These are phyloP conservation scores for Recurvomyces mirabilis DNA, from an alignment of 495 filamentous ascomycete genomes.

Conservation along the genomic window DNA sequence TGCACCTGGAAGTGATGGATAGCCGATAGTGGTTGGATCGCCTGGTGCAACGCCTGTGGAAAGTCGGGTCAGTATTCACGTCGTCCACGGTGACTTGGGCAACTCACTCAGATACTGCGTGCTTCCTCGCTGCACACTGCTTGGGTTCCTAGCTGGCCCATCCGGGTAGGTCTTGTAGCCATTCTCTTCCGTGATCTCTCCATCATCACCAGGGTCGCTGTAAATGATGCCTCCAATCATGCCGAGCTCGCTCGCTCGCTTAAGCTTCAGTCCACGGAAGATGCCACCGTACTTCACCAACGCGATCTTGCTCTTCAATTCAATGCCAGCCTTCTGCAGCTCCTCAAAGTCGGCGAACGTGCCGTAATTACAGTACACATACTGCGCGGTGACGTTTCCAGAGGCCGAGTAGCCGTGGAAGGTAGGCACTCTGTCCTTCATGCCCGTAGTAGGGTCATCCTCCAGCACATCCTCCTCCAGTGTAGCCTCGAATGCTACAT, in stretches of 20 bases:
- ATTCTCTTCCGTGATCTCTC: conserved; percentile 65
- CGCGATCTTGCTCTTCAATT: conserved; percentile 73
- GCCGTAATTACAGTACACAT: conserved; percentile 83
- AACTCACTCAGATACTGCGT: conserved; percentile 63
- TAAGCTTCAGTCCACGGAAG: conserved; percentile 87
- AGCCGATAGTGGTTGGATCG: conserved; percentile 81
- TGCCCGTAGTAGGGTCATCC: conserved; percentile 65
- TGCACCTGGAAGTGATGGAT: conserved; percentile 81
- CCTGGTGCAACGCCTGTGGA: conserved; percentile 45
- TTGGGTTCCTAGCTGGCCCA: conserved; percentile 78
- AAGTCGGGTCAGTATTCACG: conserved; percentile 4
- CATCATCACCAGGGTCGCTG: conserved; percentile 83
- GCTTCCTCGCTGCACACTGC: conserved; percentile 86
- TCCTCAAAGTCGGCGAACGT: conserved; percentile 79
- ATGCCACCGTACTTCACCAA: conserved; percentile 76
- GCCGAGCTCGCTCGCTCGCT: conserved; percentile 82
- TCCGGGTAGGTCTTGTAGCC: conserved; percentile 72
- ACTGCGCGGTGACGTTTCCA: conserved; percentile 77
- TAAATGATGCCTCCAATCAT: conserved; percentile 83
- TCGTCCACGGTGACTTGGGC: not conserved
- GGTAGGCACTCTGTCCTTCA: conserved; percentile 68
- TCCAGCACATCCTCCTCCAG: conserved; percentile 79
- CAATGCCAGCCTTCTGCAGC: conserved; percentile 61
- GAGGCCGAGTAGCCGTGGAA: conserved; percentile 93
- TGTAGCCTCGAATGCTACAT: conserved; percentile 65